Evolutionary conservation across 106 monocot genomes (phyloP), one percentile per base, ranked within the genome.

Genomic region (Dactylorhiza incarnata): DNA sequence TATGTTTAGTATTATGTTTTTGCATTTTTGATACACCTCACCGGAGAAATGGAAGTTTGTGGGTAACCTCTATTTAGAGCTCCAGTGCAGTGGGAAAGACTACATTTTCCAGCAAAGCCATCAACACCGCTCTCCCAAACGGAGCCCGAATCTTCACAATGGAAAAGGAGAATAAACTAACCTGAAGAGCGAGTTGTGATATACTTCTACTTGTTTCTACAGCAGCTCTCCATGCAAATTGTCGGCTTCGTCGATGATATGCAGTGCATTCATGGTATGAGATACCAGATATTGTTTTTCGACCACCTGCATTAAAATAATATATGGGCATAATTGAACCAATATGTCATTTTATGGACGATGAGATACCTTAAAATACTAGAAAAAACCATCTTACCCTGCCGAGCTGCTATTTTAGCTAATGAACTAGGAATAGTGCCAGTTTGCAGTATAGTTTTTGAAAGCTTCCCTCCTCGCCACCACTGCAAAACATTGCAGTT

Each of bases 111-210:
- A 37, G 3, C 37, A 37, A 37, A 37, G 37, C 37, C 37, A 37
- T 37, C 37, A 37, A 3, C 2, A 37, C 1, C 37, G 37, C 37
- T 37, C 37, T 29, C 29, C 3, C 37, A 1, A 37, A 52, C 9
- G 9, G 52, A 52, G 15, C 9, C 2, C 52, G 7, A 52, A 52
- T 9, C 17, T 47, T 46, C 0, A 46, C 4, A 46, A 14, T 37
- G 14, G 49, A 45, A 22, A 82, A 23, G 69, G 45, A 16, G 71
- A 19, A 48, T 37, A 75, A 51, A 55, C 22, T 49, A 70, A 90
- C 95, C 92, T 96, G 95, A 76, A 96, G 83, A 48, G 93, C 95
- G 76, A 96, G 87, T 26, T 93, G 90, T 72, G 88, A 85, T 45
- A 73, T 76, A 85, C 71, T 91, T 80, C 67, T 92, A 77, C 83